Evolutionary conservation across 2,329 filamentous ascomycete genomes (phyloP).

Genomic region (Aspergillus tubingensis): DNA sequence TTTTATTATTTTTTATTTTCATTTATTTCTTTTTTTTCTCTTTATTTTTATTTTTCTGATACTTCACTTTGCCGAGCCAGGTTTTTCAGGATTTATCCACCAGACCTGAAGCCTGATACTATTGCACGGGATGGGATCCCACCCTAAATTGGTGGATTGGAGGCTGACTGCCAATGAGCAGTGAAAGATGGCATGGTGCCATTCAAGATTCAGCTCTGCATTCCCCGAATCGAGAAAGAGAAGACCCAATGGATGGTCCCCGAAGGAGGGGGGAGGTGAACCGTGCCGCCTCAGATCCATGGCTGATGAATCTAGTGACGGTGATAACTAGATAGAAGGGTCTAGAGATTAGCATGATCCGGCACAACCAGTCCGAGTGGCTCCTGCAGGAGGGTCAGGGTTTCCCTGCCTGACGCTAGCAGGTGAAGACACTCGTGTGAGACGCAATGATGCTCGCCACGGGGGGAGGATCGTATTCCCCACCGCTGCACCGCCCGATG

Average conservation of each 20-base stretch:
- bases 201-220: slow-evolving; percentile 17
- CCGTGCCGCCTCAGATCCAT: slow-evolving; percentile 14
- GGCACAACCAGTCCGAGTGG: slow-evolving; percentile 11
- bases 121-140: slow-evolving; percentile 13
- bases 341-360: slow-evolving; percentile 10
- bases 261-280: slow-evolving; percentile 3
- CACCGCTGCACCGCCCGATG: slow-evolving; percentile 15
- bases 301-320: slow-evolving; percentile 10
- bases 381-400: slow-evolving; percentile 16
- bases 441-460: slow-evolving; percentile 20
- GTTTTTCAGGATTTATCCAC: background rate
- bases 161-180: slow-evolving; percentile 22
- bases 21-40: too few species aligned
- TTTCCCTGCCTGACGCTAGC: slow-evolving; percentile 16
- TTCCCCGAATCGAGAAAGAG: slow-evolving; percentile 18
- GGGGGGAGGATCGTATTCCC: slow-evolving; percentile 14
- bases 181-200: slow-evolving; percentile 12
- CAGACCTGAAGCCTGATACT: slow-evolving; percentile 8
- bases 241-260: slow-evolving; percentile 18
- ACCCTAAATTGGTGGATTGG: slow-evolving; percentile 7
- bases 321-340: slow-evolving; percentile 14
- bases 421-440: slow-evolving; percentile 14
- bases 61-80: background rate
- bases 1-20: background rate
- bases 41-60: background rate